These are phyloP conservation scores for Hirsutella minnesotensis DNA, from an alignment of 2,329 filamentous ascomycete species.

Conservation along the genomic window DNA sequence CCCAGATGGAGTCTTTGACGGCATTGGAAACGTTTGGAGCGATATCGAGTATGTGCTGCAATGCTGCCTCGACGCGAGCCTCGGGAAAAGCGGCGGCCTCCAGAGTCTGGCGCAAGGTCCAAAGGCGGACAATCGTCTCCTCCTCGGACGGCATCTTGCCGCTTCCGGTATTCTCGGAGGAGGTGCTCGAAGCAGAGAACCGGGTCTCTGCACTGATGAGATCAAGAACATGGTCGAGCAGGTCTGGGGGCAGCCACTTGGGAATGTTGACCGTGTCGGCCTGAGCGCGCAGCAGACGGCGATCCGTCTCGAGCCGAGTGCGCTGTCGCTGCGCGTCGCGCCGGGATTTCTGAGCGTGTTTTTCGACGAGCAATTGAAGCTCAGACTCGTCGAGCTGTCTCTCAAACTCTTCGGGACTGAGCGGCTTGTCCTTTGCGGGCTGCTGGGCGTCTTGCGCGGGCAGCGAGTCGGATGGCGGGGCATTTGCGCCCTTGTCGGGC, in stretches of 20 bases:
- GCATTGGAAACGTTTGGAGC: constrained; percentile 46
- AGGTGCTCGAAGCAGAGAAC: constrained; percentile 39
- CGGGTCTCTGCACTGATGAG: constrained; percentile 56
- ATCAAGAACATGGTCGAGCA: constrained; percentile 66
- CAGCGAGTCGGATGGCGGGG: constrained; percentile 6
- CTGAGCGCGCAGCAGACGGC: constrained; percentile 67
- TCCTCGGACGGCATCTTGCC: constrained; percentile 57
- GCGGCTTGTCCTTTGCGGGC: constrained; percentile 26
- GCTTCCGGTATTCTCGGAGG: constrained; percentile 28
- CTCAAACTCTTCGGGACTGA: constrained; percentile 83
- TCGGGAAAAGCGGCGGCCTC: constrained; percentile 55
- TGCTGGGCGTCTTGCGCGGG: constrained; percentile 2
- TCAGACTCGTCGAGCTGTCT: constrained; percentile 82
- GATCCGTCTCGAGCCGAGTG: constrained; percentile 71
- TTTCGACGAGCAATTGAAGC: constrained; percentile 77
- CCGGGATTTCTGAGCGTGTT: constrained; percentile 65
- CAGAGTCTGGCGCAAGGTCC: constrained; percentile 71
- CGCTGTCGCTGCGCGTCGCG: constrained; percentile 70
- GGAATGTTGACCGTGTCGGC: constrained; percentile 59
- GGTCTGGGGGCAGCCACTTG: constrained; percentile 71
- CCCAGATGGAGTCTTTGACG: constrained; percentile 63
- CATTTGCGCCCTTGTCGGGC: constrained; percentile 12
- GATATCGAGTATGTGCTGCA: constrained; percentile 57
- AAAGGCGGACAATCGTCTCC: constrained; percentile 66
- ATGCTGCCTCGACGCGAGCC: constrained; percentile 47